Evolutionary conservation across 73 alveolate genomes (phyloP).

Genomic region (Paramecium sexaurelia): DNA sequence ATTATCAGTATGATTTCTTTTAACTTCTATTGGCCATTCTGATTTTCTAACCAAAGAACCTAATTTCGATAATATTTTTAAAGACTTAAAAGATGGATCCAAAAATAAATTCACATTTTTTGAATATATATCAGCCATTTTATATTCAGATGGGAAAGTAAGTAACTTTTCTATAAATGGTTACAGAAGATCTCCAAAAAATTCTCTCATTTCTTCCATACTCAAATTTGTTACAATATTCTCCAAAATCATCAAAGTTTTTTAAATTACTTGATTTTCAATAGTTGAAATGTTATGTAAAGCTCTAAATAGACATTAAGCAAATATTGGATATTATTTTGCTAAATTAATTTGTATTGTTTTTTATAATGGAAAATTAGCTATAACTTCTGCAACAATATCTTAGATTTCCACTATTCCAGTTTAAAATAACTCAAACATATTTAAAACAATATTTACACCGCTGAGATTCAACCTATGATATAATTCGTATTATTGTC

Average conservation of each 20-base stretch:
- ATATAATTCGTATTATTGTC: not conserved
- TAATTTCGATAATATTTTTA: constrained; percentile 1
- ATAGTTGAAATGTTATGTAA: not conserved
- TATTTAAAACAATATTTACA: constrained; percentile 12
- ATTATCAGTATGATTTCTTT: not conserved
- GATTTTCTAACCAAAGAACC: constrained; percentile 30
- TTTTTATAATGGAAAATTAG: constrained; percentile 35
- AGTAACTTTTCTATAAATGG: constrained; percentile 46
- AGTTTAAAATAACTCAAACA: constrained; percentile 28
- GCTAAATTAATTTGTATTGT: constrained; percentile 1
- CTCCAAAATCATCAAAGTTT: constrained; percentile 32
- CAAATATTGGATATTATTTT: constrained; percentile 38
- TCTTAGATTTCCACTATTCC: constrained; percentile 52
- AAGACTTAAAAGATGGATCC: constrained; percentile 44
- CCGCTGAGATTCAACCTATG: constrained; percentile 43
- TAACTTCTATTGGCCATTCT: constrained; percentile 52
- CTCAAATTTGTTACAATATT: constrained; percentile 9
- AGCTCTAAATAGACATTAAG: constrained; percentile 43
- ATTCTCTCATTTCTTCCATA: constrained; percentile 45
- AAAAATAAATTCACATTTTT: not conserved
- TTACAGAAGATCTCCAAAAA: constrained; percentile 32
- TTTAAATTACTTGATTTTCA: constrained; percentile 40
- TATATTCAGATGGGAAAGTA: constrained; percentile 25
- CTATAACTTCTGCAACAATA: constrained; percentile 52
- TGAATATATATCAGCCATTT: not conserved